Base-by-base conservation (phyloP, 2,329 filamentous ascomycete species). In the Capronia epimyces region DNA sequence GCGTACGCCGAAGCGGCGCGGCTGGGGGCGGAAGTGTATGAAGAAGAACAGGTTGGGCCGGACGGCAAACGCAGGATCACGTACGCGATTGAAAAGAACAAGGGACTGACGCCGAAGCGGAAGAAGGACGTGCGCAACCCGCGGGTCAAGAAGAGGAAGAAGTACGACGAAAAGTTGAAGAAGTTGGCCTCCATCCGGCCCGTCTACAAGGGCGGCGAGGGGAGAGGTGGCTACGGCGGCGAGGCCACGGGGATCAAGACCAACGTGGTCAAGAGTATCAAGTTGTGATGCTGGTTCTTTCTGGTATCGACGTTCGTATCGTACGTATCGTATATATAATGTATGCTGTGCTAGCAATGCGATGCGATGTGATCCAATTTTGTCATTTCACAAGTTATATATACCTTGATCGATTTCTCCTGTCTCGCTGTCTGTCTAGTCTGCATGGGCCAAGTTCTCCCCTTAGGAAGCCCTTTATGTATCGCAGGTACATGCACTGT, bases 101-200 rank as follows among this genome's bases (percentile, higher is more conserved):
- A 96, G 79, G 93, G 93, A 25, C 74, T 98, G 57, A 84, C 88
- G 52, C 89, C 90, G 41, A 85, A 86, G 70, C 79, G 91, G 58
- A 94, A 86, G 78, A 97, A 98, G 82, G 90, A 95, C 62, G 86
- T 89, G 52, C 78, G 91, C 57, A 98, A 98, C 73, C 90, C 93
- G 29, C 79, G 93, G 68, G 91, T 97, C 59, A 98, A 97, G 85
- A 97, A 96, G 85, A 83, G 89, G 71, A 89, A 89, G 82, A 89
- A 89, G 81, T 98, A 82, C 69, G 89, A 94, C 66, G 86, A 89
- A 69, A 96, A 95, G 79, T 86, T 91, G 80, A 97, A 96, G 87
- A 96, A 97, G 78, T 72, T 97, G 65, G 82, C 81, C 64, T 91
- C 86, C 66, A 87, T 90, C 75, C 88, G 86, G 74, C 80, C 87